These are phyloP conservation scores for Venturia asperata DNA, from an alignment of 2,329 filamentous ascomycete species.

Conservation along the genomic window DNA sequence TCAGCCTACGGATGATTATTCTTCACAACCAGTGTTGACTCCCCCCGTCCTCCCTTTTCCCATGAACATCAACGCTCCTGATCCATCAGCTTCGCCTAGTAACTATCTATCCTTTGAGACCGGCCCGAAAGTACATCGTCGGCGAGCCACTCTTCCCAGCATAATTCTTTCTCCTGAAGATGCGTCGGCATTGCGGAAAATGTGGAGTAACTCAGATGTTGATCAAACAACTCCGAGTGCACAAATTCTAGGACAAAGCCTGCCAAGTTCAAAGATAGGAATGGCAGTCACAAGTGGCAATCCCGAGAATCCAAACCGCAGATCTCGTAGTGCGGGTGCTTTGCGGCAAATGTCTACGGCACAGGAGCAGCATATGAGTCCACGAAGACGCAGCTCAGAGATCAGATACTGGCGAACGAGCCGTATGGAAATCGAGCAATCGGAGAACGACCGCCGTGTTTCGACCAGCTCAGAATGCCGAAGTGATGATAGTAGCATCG, in stretches of 20 bases:
- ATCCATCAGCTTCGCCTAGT: neutral
- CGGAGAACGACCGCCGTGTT: neutral
- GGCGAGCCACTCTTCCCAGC: slow-evolving; percentile 21
- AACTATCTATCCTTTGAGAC: slow-evolving; percentile 19
- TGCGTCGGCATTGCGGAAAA: neutral
- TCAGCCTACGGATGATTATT: slow-evolving; percentile 3
- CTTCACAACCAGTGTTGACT: neutral
- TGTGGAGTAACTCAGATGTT: slow-evolving; percentile 15
- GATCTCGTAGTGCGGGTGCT: slow-evolving; percentile 19
- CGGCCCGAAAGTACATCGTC: slow-evolving; percentile 17
- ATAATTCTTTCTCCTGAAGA: slow-evolving; percentile 17
- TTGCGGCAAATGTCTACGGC: slow-evolving; percentile 13
- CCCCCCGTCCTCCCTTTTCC: slow-evolving; percentile 20
- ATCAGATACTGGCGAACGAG: slow-evolving; percentile 19
- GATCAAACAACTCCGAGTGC: neutral
- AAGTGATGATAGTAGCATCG: slow-evolving; percentile 1
- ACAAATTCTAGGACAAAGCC: neutral
- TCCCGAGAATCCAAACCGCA: slow-evolving; percentile 18
- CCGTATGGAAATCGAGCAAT: neutral
- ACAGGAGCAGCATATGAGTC: neutral
- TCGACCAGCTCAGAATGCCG: neutral
- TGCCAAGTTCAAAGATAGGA: slow-evolving; percentile 17
- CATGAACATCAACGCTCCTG: slow-evolving; percentile 21
- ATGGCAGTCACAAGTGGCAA: slow-evolving; percentile 15
- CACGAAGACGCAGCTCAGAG: slow-evolving; percentile 16